phyloP scores from a whole-genome alignment of 345 rosid genomes.

The Salix udensis region DNA sequence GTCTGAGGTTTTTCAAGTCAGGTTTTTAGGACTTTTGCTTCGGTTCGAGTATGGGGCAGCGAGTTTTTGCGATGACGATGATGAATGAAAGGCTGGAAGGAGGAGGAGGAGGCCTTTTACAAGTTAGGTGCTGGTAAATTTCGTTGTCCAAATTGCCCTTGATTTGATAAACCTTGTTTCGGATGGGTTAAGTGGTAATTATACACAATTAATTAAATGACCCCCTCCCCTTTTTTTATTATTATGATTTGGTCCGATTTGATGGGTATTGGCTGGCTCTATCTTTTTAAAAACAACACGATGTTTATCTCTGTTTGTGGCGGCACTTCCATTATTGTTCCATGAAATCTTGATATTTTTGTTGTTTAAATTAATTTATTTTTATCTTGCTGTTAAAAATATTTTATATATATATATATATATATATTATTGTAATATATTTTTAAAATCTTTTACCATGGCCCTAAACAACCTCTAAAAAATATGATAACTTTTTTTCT shows the following conservation, averaged over 20 bases:
- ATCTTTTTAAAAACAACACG: not conserved
- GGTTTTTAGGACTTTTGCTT: not conserved
- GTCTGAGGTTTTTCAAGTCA: not conserved
- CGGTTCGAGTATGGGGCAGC: not conserved
- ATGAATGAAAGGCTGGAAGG: not conserved
- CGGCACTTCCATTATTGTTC: no score
- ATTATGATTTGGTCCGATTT: not conserved
- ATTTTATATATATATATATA: no score
- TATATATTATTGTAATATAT: no score
- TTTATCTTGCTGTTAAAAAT: no score
- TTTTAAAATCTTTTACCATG: no score
- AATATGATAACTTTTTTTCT: no score
- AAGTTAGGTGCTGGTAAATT: conserved; percentile 4
- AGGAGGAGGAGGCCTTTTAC: not conserved
- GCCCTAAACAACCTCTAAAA: no score
- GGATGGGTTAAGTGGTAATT: not conserved
- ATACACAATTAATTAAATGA: not conserved
- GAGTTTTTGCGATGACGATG: conserved; percentile 1
- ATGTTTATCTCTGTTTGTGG: not conserved
- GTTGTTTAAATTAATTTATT: no score
- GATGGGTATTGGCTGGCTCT: no score
- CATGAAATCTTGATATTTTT: no score
- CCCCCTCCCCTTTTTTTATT: not conserved
- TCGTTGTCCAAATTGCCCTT: not conserved
- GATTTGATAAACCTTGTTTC: not conserved